Evolutionary conservation across 2,329 filamentous ascomycete species (phyloP), one percentile per base, ranked within the genome.

Genomic region (Penicillium fuscoglaucum): DNA sequence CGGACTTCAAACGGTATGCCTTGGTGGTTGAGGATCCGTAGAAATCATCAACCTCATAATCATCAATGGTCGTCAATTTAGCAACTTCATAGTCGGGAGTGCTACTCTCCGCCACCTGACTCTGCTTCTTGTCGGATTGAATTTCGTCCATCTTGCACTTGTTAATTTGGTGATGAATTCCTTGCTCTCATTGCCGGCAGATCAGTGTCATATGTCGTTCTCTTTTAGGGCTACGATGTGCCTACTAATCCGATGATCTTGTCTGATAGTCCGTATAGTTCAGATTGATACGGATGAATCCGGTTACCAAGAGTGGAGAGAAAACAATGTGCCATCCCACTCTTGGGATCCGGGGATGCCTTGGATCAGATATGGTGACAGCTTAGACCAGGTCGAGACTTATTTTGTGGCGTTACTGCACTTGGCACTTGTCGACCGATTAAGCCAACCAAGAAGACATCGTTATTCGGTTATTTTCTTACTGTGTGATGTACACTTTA

Each of bases 21-120:
- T 72, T 67, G 0, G 68, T 71, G 3, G 72, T 67, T 4, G 69
- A 68, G 21, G 66, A 62, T 44, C 74, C 74, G 57, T 79, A 80
- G 61, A 79, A 79, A 12, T 73, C 69, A 31, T 67, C 66, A 44
- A 70, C 61, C 13, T 68, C 64, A 0, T 62, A 49, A 51, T 77
- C 72, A 41, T 73, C 69, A 8, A 70, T 45, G 41, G 63, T 33
- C 7, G 63, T 61, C 2, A 63, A 54, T 28, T 69, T 69, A 3
- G 61, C 62, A 5, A 60, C 52, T 2, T 54, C 58, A 3, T 63
- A 48, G 26, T 60, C 63, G 3, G 46, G 5, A 24, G 13, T 12
- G 7, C 13, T 12, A 1, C 6, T 31, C 8, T 37, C 43, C 6
- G 21, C 6, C 17, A 33, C 12, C 10, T 24, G 7, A 7, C 4